Conservation (phyloP, 2,329 filamentous ascomycete species). For the Orbilia oligospora region DNA sequence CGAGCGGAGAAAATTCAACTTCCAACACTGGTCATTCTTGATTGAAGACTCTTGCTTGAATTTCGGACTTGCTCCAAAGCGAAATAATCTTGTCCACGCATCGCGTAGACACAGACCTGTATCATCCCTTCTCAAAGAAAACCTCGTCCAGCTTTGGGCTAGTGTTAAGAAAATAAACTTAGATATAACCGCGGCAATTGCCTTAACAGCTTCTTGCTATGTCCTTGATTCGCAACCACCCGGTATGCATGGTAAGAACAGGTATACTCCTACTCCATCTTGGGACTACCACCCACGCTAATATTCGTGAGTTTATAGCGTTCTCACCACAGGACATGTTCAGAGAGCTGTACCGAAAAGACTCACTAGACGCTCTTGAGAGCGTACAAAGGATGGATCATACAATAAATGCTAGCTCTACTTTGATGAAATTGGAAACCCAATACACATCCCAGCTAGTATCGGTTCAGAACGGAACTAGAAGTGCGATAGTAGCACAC, state of each 20-base stretch:
- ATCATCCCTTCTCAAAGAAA: neutral
- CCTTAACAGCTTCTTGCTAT: constrained; percentile 17
- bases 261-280: neutral
- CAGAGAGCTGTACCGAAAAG: constrained; percentile 13
- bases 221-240: constrained; percentile 26
- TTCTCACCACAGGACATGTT: constrained; percentile 21
- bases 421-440: constrained; percentile 7
- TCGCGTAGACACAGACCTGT: constrained; percentile 12
- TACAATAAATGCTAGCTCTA: constrained; percentile 7
- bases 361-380: neutral
- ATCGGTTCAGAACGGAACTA: neutral
- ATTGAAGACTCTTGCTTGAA: constrained; percentile 25
- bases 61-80: neutral
- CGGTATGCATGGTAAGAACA: constrained; percentile 30
- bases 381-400: neutral
- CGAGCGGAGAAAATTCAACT: constrained; percentile 15
- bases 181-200: neutral
- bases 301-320: neutral
- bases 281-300: neutral
- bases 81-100: constrained; percentile 22
- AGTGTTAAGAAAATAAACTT: constrained; percentile 6
- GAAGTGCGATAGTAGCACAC: neutral
- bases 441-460: neutral
- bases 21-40: constrained; percentile 19
- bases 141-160: constrained; percentile 11